Base-by-base conservation (phyloP, 177 flowering plant genomes). In the Telopea speciosissima region DNA sequence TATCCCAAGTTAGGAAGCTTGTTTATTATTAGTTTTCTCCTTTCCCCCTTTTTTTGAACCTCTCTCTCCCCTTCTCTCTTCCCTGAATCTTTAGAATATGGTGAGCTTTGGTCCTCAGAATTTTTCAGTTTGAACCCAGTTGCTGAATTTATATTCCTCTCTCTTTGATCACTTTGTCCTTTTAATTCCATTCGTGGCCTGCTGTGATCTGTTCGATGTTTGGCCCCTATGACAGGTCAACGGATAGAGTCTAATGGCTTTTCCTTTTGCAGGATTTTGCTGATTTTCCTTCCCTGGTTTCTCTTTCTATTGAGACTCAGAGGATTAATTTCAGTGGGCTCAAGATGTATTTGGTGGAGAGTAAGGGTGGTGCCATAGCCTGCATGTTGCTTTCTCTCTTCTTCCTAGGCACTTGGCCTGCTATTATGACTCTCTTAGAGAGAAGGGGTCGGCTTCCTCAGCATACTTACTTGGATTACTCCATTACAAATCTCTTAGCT, bases 371-470 rank as follows among this genome's bases (percentile, higher is more conserved):
- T 0, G 98, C 98, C 25, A 93, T 93, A 75, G 90, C 73, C 8
- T 87, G 96, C 60, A 90, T 93, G 98, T 70, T 93, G 66, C 78
- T 89, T 13, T 75, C 97, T 61, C 79, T 93, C 42, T 70, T 84
- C 16, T 91, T 90, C 75, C 74, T 91, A 84, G 97, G 98, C 12
- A 91, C 97, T 60, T 91, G 97, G 97, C 98, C 98, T 66, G 98
- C 97, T 25, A 21, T 93, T 68, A 36, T 93, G 75, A 86, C 96
- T 67, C 86, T 90, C 6, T 73, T 93, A 19, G 98, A 93, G 79
- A 82, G 96, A 72, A 81, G 97, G 28, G 98, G 97, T 12, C 87
- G 98, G 25, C 89, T 90, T 66, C 98, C 98, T 64, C 98, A 93
- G 63, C 98, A 93, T 70, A 90, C 97, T 69, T 93, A 93, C 72